Evolutionary conservation across 768 basidiomycete species (phyloP), one percentile per base, ranked within the genome.

Genomic region (Daedalea quercina): DNA sequence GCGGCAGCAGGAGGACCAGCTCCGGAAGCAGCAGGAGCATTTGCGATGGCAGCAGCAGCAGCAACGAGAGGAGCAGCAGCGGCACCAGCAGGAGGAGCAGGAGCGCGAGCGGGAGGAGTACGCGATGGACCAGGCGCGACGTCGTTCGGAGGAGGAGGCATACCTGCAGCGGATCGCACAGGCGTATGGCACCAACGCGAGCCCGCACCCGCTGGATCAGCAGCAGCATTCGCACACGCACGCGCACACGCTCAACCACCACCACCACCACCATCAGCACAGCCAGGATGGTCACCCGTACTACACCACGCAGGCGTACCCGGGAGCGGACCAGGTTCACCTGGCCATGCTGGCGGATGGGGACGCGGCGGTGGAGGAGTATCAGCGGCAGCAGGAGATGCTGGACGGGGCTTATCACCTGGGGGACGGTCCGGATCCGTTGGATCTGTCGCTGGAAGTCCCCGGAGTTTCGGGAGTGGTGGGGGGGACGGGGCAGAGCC

Each of bases 51-150:
- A 73, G 61, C 33, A 51, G 28, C 28, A 62, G 60, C 68, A 60
- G 64, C 49, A 25, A 2, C 50, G 43, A 19, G 45, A 61, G 54
- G 71, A 61, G 48, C 61, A 67, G 51, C 56, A 33, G 60, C 75
- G 51, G 19, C 51, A 48, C 56, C 74, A 72, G 69, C 69, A 71
- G 53, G 71, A 74, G 62, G 70, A 69, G 35, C 65, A 68, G 53
- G 74, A 75, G 48, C 73, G 74, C 54, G 51, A 69, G 35, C 73
- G 73, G 60, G 34, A 69, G 65, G 66, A 65, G 50, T 68, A 59
- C 11, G 67, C 61, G 60, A 67, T 60, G 63, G 66, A 66, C 52
- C 68, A 64, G 54, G 64, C 61, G 57, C 71, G 57, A 42, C 56
- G 53, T 41, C 59, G 57, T 57, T 46, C 53, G 33, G 67, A 67